Conservation (phyloP, 1,284 basidiomycete species). For the Apiotrichum porosum region DNA sequence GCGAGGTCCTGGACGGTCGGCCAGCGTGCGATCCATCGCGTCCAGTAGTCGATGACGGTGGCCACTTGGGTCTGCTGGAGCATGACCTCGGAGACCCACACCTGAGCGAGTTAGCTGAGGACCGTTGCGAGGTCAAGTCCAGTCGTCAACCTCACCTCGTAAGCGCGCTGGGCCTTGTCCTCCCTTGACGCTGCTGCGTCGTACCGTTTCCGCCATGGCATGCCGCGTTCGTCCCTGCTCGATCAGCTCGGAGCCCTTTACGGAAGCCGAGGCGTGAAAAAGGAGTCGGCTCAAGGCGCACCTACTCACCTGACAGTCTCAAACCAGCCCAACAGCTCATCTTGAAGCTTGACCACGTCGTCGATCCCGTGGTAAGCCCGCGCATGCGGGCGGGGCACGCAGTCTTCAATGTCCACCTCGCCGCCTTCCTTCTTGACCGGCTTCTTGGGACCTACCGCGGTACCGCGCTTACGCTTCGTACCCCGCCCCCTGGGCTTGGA, state of each 20-base stretch:
- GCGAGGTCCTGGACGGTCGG: conserved; percentile 78
- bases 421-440: neutral
- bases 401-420: conserved; percentile 13
- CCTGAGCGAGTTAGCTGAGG: too few relatives aligned
- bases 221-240: conserved; percentile 39
- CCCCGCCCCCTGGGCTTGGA: neutral
- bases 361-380: conserved; percentile 27
- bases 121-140: neutral
- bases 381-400: conserved; percentile 24
- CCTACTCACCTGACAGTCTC: conserved; percentile 37
- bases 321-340: conserved; percentile 45
- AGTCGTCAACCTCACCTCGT: conserved; percentile 43
- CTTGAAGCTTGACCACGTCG: conserved; percentile 19
- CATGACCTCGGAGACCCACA: conserved; percentile 80
- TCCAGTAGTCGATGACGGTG: conserved; percentile 86
- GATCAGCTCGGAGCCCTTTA: neutral
- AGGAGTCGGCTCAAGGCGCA: neutral
- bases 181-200: conserved; percentile 24
- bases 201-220: conserved; percentile 49
- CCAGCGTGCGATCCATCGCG: conserved; percentile 76
- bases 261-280: too few relatives aligned
- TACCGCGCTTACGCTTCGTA: conserved; percentile 5
- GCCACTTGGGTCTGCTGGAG: conserved; percentile 85
- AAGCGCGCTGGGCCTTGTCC: conserved; percentile 46
- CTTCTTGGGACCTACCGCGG: neutral